phyloP scores from a whole-genome alignment of 306 rosid genomes.

The Betula pendula region DNA sequence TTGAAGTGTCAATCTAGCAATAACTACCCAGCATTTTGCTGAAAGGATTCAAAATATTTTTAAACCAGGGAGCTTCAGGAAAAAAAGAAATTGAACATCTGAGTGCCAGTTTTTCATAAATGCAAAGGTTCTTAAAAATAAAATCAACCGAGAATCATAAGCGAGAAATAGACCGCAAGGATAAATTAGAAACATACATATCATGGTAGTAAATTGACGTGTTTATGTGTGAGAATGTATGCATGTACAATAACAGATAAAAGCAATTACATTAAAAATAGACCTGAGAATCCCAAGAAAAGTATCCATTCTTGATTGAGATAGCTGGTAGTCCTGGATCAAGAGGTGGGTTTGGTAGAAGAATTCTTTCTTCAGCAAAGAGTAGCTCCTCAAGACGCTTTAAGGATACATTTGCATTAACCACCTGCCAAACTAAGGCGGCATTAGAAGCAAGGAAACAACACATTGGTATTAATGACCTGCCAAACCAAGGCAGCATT shows the following conservation, averaged over 20 bases:
- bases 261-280: not conserved
- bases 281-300: conserved; percentile 94
- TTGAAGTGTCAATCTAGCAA: not conserved
- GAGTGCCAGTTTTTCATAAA: not conserved
- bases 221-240: not conserved
- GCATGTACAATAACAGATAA: not conserved
- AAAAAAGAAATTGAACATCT: not conserved
- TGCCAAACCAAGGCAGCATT: not conserved
- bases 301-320: conserved; percentile 78
- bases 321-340: conserved; percentile 75
- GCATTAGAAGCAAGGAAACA: conserved; percentile 19
- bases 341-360: conserved; percentile 86
- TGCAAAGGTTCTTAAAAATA: not conserved
- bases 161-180: not conserved
- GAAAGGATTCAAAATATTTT: not conserved
- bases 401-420: conserved; percentile 91
- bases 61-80: not conserved
- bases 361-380: conserved; percentile 76
- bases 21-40: not conserved
- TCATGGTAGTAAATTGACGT: not conserved
- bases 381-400: conserved; percentile 88
- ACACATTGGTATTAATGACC: not conserved
- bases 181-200: not conserved
- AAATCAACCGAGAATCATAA: not conserved
- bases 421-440: conserved; percentile 55